Conservation (phyloP, 2,329 filamentous ascomycete genomes). For the Apiospora sp. region DNA sequence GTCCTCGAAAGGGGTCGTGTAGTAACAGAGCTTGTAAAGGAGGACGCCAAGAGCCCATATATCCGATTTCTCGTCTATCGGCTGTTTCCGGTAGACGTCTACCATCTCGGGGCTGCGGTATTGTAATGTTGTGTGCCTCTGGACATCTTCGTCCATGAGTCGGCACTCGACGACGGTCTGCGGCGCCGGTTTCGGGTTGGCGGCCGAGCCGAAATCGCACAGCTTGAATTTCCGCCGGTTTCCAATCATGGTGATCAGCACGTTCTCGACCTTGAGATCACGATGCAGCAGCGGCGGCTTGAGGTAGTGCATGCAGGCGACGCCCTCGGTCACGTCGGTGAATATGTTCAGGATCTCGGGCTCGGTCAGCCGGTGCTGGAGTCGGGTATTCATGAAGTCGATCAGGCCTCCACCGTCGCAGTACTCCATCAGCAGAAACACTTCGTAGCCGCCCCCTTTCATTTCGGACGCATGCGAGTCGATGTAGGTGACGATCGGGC, state of each 20-base stretch:
- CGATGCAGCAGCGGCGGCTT: slow-evolving; percentile 92
- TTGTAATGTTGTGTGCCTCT: slow-evolving; percentile 95
- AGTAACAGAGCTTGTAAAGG: slow-evolving; percentile 98
- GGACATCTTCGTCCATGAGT: slow-evolving; percentile 94
- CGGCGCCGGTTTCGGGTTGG: slow-evolving; percentile 83
- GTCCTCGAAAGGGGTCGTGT: slow-evolving; percentile 98
- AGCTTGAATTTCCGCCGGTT: slow-evolving; percentile 86
- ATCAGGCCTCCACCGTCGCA: slow-evolving; percentile 95
- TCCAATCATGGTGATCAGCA: slow-evolving; percentile 79
- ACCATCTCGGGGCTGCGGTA: slow-evolving; percentile 99
- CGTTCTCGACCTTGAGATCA: slow-evolving; percentile 97
- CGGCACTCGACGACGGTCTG: slow-evolving; percentile 88
- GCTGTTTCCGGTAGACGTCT: slow-evolving; percentile 94
- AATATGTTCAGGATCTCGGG: slow-evolving; percentile 98
- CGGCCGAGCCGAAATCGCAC: slow-evolving; percentile 96
- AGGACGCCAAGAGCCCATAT: slow-evolving; percentile 97
- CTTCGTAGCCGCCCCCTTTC: slow-evolving; percentile 92
- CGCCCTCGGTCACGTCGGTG: slow-evolving; percentile 91
- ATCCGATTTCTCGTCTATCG: slow-evolving; percentile 98
- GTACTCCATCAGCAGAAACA: slow-evolving; percentile 98
- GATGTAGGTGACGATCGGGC: slow-evolving; percentile 96
- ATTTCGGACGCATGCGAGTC: slow-evolving; percentile 97
- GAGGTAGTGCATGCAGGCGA: slow-evolving; percentile 99
- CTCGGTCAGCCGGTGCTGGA: slow-evolving; percentile 96
- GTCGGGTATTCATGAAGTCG: slow-evolving; percentile 98